Base-by-base conservation (phyloP, 805 yeast genomes). In the Schwanniomyces pseudopolymorphus region DNA sequence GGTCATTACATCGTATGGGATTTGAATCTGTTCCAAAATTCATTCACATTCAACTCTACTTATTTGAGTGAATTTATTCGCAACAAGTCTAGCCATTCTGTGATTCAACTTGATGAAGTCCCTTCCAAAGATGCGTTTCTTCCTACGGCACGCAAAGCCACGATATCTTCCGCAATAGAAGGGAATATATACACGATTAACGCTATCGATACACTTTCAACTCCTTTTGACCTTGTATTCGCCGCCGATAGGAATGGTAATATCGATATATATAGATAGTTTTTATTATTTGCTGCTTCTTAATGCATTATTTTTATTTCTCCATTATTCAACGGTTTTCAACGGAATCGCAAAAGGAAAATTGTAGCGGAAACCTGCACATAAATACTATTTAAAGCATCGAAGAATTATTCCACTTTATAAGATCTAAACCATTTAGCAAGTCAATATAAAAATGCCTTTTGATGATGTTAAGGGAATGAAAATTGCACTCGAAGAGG, bases 401-500 rank as follows among this genome's bases (percentile, higher is more conserved):
- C 35, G 35, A 31, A 31, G 28, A 26, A 9, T 26, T 26, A 14
- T 31, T 31, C 8, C 6, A 7, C 16, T 14, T n/a, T 16, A 9
- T 3, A 8, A 14, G 35, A 14, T 4, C 19, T 31, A 5, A 31
- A 16, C 35, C 16, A 14, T 31, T 6, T 31, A 20, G 25, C 25
- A 20, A 36, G 8, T 11, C 24, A 10, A 36, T 13, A 10, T n/a
- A 14, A 38, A 21, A 13, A 78, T 78, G 82, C 52, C 75, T 33
- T 79, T 83, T 56, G 85, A 84, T 72, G 92, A 86, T 62, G 59
- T 60, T 10, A 68, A 76, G 50, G 95, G 95, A 35, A 65, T 87
- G 74, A 70, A 77, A 46, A 78, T 84, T 42, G 92, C 94, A 41
- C 69, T 80, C 37, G 88, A 84, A 54, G 88, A 87, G 69, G 94